These are phyloP conservation scores for Teunomyces stri DNA, from an alignment of 805 yeast genomes.

Conservation along the genomic window DNA sequence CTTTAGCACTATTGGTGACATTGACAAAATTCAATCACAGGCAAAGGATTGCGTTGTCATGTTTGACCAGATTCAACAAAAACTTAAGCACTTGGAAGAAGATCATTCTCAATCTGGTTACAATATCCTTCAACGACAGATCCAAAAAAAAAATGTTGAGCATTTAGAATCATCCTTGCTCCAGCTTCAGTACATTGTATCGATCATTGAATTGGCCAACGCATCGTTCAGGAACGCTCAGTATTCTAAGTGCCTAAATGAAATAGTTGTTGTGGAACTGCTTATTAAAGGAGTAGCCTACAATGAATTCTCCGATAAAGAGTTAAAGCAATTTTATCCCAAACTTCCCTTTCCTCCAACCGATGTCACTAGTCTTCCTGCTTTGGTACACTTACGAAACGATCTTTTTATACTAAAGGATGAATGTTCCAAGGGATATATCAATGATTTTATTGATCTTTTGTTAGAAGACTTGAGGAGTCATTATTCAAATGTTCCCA, in stretches of 20 bases:
- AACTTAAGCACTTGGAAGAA: conserved; percentile 46
- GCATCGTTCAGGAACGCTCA: conserved; percentile 42
- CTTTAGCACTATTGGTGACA: conserved; percentile 78
- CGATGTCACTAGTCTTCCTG: conserved; percentile 47
- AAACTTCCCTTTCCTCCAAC: conserved; percentile 29
- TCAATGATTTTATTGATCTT: conserved; percentile 52
- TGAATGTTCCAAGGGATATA: conserved; percentile 70
- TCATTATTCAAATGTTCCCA: conserved; percentile 52
- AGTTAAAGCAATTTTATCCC: conserved; percentile 17
- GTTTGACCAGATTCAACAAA: conserved; percentile 44
- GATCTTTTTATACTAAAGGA: conserved; percentile 53
- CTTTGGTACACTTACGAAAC: conserved; percentile 49
- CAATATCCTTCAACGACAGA: conserved; percentile 46
- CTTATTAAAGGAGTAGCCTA: conserved; percentile 49
- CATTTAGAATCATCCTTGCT: conserved; percentile 59
- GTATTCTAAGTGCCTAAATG: conserved; percentile 54
- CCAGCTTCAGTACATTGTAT: conserved; percentile 45
- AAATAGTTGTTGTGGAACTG: conserved; percentile 54
- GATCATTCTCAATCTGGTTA: conserved; percentile 52
- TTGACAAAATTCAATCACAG: conserved; percentile 58
- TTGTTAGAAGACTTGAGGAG: conserved; percentile 60
- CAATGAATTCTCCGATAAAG: conserved; percentile 16
- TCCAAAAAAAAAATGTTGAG: conserved; percentile 57
- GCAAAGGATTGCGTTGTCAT: conserved; percentile 51
- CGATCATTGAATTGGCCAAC: conserved; percentile 33